phyloP scores from a whole-genome alignment of 78 protist species.

The Dictyostelium intermedium region DNA sequence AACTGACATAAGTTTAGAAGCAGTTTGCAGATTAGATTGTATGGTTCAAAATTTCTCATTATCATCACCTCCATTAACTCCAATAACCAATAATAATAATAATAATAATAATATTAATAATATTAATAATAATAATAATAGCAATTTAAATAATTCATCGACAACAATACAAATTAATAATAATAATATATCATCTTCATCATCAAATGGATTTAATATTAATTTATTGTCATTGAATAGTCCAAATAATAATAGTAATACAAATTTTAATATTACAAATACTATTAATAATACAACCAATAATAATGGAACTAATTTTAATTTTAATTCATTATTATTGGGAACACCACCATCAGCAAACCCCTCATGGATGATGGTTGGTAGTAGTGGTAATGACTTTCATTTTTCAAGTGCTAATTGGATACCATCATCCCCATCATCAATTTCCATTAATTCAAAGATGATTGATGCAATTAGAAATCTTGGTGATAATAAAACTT shows the following conservation, averaged over 20 bases:
- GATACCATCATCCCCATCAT: conserved; percentile 62
- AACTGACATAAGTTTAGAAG: conserved; percentile 32
- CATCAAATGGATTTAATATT: conserved; percentile 1
- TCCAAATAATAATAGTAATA: background rate
- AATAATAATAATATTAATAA: background rate
- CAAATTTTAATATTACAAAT: background rate
- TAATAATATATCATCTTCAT: background rate
- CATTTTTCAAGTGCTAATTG: background rate
- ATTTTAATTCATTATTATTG: background rate
- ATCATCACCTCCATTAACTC: conserved; percentile 60
- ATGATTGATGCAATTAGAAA: conserved; percentile 21
- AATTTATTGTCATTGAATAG: background rate
- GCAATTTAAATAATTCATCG: background rate
- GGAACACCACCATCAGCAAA: conserved; percentile 12
- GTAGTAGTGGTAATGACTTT: background rate
- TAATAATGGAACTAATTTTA: background rate
- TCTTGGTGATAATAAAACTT: background rate
- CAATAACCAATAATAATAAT: background rate
- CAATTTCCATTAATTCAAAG: conserved; percentile 48
- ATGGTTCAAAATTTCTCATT: conserved; percentile 1
- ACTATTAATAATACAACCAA: background rate
- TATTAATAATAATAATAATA: background rate
- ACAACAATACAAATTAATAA: background rate
- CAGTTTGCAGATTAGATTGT: conserved; percentile 53
- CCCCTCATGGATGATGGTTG: conserved; percentile 1